Percentiles rank a stretch among this genome's conserved stretches.
Evolutionary conservation across 2,329 filamentous ascomycete species (phyloP).

Genomic region (Nigrospora oryzae): DNA sequence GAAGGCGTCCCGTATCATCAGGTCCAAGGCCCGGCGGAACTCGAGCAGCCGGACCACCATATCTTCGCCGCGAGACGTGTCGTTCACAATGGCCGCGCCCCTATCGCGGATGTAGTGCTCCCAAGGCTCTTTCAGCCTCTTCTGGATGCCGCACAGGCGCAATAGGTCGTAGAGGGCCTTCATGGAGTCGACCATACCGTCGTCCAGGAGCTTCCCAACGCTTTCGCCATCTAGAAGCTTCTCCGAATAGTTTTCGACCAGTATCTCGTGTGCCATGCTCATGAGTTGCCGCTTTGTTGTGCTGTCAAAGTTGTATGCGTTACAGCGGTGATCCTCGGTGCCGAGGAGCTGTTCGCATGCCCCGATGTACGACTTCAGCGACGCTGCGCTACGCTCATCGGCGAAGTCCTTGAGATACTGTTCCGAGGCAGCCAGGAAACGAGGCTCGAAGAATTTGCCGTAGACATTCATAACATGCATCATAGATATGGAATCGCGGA

Average conservation of each 20-base stretch:
- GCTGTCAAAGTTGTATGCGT: conserved; percentile 72
- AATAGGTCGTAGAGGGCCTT: conserved; percentile 73
- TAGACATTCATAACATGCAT: conserved; percentile 82
- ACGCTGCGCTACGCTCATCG: conserved; percentile 51
- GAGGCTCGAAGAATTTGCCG: conserved; percentile 67
- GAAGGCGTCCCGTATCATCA: conserved; percentile 71
- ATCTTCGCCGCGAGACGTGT: conserved; percentile 67
- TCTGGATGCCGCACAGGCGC: conserved; percentile 60
- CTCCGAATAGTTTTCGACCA: conserved; percentile 61
- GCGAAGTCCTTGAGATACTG: conserved; percentile 64
- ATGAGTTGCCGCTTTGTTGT: conserved; percentile 74
- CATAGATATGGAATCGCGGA: conserved; percentile 71
- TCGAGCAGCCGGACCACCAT: conserved; percentile 82
- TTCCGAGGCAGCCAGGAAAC: conserved; percentile 60
- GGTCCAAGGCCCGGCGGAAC: conserved; percentile 71
- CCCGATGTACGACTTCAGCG: conserved; percentile 68
- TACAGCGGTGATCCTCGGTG: conserved; percentile 67
- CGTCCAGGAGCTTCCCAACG: conserved; percentile 64
- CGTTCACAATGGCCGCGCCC: conserved; percentile 70
- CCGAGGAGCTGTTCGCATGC: conserved; percentile 61
- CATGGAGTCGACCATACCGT: conserved; percentile 61
- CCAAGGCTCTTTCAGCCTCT: conserved; percentile 65
- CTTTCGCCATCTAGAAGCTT: conserved; percentile 59
- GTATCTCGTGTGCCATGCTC: conserved; percentile 59
- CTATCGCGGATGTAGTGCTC: conserved; percentile 68